phyloP scores from a whole-genome alignment of 2,329 filamentous ascomycete species.

The Ceratocystis cacaofunesta region DNA sequence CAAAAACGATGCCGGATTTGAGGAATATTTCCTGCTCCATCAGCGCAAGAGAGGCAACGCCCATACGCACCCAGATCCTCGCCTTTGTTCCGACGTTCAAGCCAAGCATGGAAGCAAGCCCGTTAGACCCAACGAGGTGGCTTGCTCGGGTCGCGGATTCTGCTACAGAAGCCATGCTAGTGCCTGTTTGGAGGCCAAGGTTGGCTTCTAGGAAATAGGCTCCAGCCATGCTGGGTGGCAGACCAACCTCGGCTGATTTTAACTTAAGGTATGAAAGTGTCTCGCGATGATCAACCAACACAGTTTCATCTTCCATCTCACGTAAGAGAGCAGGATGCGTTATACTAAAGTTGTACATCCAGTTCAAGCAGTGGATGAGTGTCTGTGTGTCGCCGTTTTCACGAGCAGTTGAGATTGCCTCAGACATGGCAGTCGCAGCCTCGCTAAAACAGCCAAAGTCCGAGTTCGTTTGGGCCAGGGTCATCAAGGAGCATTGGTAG shows the following conservation, averaged over 20 bases:
- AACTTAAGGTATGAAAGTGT: slow-evolving; percentile 69
- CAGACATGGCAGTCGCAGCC: slow-evolving; percentile 85
- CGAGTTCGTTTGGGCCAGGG: slow-evolving; percentile 81
- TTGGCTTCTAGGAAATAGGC: slow-evolving; percentile 78
- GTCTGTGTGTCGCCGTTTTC: slow-evolving; percentile 88
- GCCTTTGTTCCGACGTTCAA: neutral
- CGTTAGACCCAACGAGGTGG: slow-evolving; percentile 5
- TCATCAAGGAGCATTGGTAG: slow-evolving; percentile 90
- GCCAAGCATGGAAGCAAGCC: slow-evolving; percentile 6
- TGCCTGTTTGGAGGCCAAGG: slow-evolving; percentile 56
- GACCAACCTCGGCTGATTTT: slow-evolving; percentile 72
- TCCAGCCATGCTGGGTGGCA: slow-evolving; percentile 73
- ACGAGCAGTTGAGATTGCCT: slow-evolving; percentile 84
- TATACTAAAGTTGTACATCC: slow-evolving; percentile 89
- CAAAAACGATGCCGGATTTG: slow-evolving; percentile 42
- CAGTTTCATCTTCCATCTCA: slow-evolving; percentile 53
- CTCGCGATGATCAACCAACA: slow-evolving; percentile 66
- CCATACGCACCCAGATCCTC: slow-evolving; percentile 52
- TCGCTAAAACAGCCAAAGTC: slow-evolving; percentile 88
- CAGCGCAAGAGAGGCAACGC: slow-evolving; percentile 36
- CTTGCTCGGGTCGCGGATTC: slow-evolving; percentile 18
- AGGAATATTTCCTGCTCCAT: slow-evolving; percentile 53
- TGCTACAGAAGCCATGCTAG: slow-evolving; percentile 42
- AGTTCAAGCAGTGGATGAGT: slow-evolving; percentile 87
- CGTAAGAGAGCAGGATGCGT: slow-evolving; percentile 63